These are phyloP conservation scores for Colletotrichum sublineola DNA, from an alignment of 2,329 filamentous ascomycete species.

Conservation along the genomic window DNA sequence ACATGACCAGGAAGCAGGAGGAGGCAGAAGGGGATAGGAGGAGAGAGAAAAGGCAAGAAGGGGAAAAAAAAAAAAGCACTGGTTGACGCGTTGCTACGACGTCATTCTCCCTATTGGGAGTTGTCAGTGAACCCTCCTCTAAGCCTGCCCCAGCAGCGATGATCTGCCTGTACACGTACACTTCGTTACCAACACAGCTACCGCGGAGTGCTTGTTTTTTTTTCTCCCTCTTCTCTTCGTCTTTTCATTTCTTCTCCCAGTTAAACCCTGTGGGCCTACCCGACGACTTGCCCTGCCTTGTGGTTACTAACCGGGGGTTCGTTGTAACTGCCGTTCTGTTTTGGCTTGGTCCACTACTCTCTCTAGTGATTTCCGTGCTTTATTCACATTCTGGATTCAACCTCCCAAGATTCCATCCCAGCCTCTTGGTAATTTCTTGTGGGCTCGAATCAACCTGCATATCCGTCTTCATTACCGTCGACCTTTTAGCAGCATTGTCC, in stretches of 20 bases:
- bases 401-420: background rate
- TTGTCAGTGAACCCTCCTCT: conserved; percentile 20
- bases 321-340: background rate
- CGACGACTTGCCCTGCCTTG: conserved; percentile 18
- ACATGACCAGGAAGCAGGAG: background rate
- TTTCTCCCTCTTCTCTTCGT: background rate
- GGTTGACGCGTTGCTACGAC: conserved; percentile 30
- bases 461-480: background rate
- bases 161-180: conserved; percentile 5
- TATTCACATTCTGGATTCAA: background rate
- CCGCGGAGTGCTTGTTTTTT: too few species aligned
- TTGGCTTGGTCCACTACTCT: conserved; percentile 5
- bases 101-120: conserved; percentile 32
- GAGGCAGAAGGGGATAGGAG: conserved; percentile 1
- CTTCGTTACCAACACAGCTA: conserved; percentile 17
- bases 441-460: background rate
- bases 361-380: background rate
- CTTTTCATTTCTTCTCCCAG: background rate
- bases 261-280: background rate
- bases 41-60: background rate
- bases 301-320: conserved; percentile 19
- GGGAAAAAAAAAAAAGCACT: background rate
- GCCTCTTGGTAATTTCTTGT: background rate
- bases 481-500: background rate
- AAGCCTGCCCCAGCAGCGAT: conserved; percentile 19